A percentile compares a stretch with the other conserved stretches of the same genome.
These are phyloP conservation scores for Bipolaris bicolor DNA, from an alignment of 2,329 filamentous ascomycete species.

Conservation along the genomic window DNA sequence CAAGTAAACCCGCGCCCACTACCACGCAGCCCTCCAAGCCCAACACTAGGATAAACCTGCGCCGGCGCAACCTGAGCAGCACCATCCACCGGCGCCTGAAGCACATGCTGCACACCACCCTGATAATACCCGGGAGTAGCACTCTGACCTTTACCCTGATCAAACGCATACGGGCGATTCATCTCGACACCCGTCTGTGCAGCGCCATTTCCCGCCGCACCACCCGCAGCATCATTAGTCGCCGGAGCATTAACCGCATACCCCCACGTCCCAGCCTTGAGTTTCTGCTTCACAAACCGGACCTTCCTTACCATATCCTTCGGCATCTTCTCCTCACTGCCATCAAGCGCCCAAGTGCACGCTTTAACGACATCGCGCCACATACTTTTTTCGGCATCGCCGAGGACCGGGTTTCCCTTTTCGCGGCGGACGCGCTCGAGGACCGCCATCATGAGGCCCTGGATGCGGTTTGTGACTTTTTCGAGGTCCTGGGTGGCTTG, in stretches of 20 bases:
- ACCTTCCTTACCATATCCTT: conserved; percentile 35
- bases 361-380: conserved; percentile 35
- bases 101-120: background rate
- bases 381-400: conserved; percentile 23
- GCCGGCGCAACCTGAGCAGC: conserved; percentile 5
- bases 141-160: background rate
- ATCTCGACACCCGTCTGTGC: background rate
- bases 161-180: conserved; percentile 18
- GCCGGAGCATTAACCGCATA: conserved; percentile 15
- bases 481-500: conserved; percentile 14
- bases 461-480: conserved; percentile 32
- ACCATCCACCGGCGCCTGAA: background rate
- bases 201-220: background rate
- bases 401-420: conserved; percentile 28
- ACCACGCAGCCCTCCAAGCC: too few species aligned
- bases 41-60: conserved; percentile 3
- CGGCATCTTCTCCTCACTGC: conserved; percentile 34
- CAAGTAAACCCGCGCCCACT: too few species aligned
- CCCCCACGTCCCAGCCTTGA: conserved; percentile 33
- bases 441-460: conserved; percentile 42
- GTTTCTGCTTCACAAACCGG: conserved; percentile 31
- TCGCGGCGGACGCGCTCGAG: conserved; percentile 33
- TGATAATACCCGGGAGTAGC: too few species aligned
- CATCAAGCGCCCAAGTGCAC: conserved; percentile 34
- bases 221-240: background rate